Percentiles rank a stretch among this genome's conserved stretches.
Evolutionary conservation across 106 monocot species (phyloP).

Genomic region (Platanthera guangdongensis): DNA sequence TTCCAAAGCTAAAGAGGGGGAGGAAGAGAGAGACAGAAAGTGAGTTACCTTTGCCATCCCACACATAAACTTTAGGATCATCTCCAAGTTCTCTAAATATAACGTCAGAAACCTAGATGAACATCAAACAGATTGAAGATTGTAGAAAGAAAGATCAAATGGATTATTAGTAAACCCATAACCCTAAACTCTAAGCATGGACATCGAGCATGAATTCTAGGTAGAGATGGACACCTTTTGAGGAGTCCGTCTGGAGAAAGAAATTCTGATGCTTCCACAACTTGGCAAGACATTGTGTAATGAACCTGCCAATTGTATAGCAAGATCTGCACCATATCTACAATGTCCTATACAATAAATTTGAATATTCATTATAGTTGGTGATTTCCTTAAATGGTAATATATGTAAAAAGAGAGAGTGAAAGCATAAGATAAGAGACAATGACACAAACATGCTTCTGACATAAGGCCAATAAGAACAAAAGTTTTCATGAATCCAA

Average conservation of each 20-base stretch:
- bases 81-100: constrained; percentile 53
- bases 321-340: constrained; percentile 83
- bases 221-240: constrained; percentile 37
- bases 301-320: constrained; percentile 50
- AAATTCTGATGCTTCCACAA: constrained; percentile 94
- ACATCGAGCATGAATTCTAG: background rate
- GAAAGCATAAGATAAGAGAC: background rate
- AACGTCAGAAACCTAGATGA: constrained; percentile 45
- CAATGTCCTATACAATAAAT: constrained; percentile 53
- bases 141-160: background rate
- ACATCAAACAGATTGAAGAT: background rate
- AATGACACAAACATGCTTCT: no score
- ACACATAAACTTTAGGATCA: constrained; percentile 82
- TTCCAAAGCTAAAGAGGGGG: no score
- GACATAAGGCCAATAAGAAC: no score
- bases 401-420: background rate
- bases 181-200: background rate
- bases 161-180: background rate
- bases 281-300: constrained; percentile 59
- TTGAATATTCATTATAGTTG: background rate
- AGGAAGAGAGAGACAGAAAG: background rate
- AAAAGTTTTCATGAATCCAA: no score
- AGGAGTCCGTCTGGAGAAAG: constrained; percentile 93
- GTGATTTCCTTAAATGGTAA: background rate
- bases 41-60: constrained; percentile 81